These are phyloP conservation scores for Talaromyces atroroseus DNA, from an alignment of 2,329 filamentous ascomycete genomes.

Conservation along the genomic window DNA sequence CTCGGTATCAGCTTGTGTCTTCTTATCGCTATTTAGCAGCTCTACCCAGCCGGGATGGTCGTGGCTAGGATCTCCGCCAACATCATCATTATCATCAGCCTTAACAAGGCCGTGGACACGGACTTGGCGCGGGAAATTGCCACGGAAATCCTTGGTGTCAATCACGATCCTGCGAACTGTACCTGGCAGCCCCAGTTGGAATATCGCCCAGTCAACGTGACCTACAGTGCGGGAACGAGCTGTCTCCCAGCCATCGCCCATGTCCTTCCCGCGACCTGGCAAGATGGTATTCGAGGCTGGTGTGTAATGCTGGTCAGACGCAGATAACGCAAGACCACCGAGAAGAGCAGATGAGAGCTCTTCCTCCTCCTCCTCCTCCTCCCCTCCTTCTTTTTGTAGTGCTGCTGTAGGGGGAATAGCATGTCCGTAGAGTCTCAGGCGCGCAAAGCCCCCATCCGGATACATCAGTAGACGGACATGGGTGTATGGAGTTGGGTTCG, in stretches of 20 bases:
- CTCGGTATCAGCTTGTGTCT: conserved; percentile 36
- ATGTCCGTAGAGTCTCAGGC: conserved; percentile 39
- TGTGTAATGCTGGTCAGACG: conserved; percentile 40
- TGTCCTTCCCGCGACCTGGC: conserved; percentile 40
- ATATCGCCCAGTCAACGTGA: conserved; percentile 40
- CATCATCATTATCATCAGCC: conserved; percentile 7
- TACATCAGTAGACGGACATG: conserved; percentile 43
- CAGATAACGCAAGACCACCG: conserved; percentile 35
- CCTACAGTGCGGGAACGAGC: conserved; percentile 33
- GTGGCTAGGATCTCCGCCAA: conserved; percentile 25
- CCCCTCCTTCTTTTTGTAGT: neutral
- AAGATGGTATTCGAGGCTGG: conserved; percentile 37
- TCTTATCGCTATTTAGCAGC: conserved; percentile 31
- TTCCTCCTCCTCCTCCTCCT: conserved; percentile 33
- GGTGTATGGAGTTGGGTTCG: conserved; percentile 31
- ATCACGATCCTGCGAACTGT: conserved; percentile 35
- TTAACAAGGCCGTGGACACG: conserved; percentile 33
- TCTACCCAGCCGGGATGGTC: conserved; percentile 34
- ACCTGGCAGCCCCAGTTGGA: conserved; percentile 36
- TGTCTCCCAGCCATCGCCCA: conserved; percentile 44
- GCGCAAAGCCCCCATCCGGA: conserved; percentile 42
- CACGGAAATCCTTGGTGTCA: conserved; percentile 43
- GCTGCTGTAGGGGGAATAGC: conserved; percentile 31
- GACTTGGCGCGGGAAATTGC: conserved; percentile 39
- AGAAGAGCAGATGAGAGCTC: conserved; percentile 39